Conservation (phyloP, 352 stramenopile species). For the Pythium folliculosum region DNA sequence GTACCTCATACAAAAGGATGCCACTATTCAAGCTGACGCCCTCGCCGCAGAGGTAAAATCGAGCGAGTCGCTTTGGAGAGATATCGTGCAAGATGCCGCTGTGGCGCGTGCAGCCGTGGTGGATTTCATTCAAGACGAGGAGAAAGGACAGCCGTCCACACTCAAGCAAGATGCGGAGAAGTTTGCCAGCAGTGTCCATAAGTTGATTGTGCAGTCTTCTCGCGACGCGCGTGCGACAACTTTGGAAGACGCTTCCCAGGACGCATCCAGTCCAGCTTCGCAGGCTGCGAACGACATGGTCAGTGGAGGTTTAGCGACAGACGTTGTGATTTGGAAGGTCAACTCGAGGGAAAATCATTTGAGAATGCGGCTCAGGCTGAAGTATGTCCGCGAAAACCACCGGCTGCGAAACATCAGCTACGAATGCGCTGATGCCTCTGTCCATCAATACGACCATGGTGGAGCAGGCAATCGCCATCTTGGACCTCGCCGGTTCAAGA, state of each 20-base stretch:
- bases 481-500: constrained; percentile 27
- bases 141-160: constrained; percentile 44
- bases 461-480: constrained; percentile 18
- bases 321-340: constrained; percentile 51
- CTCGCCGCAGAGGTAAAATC: constrained; percentile 51
- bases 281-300: background rate
- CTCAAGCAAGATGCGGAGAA: constrained; percentile 75
- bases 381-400: constrained; percentile 63
- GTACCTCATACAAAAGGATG: constrained; percentile 61
- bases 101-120: constrained; percentile 33
- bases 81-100: constrained; percentile 44
- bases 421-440: constrained; percentile 47
- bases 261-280: background rate
- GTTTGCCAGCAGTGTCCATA: constrained; percentile 79
- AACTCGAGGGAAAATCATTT: constrained; percentile 65
- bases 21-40: constrained; percentile 46
- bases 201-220: constrained; percentile 47
- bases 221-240: constrained; percentile 8
- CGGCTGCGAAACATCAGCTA: constrained; percentile 68
- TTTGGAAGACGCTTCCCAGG: background rate
- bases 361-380: constrained; percentile 78
- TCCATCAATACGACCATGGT: constrained; percentile 40
- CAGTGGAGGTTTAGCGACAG: background rate
- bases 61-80: constrained; percentile 59
- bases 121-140: constrained; percentile 38